Evolutionary conservation across 345 rosid species (phyloP), one percentile per base, ranked within the genome.

Genomic region (Boechera retrofracta): DNA sequence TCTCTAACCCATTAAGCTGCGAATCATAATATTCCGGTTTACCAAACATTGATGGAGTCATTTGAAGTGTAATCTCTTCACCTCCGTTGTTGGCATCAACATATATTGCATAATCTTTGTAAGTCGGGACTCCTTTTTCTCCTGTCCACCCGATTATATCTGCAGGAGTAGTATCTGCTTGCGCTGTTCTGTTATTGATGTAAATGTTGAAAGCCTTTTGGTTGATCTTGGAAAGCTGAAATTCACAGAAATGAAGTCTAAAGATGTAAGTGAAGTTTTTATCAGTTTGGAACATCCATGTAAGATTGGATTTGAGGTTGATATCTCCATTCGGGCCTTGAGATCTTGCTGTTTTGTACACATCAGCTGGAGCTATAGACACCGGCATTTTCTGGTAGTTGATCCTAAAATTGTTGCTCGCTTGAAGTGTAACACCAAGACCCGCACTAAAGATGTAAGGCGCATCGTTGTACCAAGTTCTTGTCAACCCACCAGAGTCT

Each of bases 221-320:
- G 56, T 95, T 92, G 28, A 81, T 42, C 49, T 67, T 84, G 0
- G 76, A 64, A 2, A 77, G 66, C 53, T 73, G 59, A 77, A 86
- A 79, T 38, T 95, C 98, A 5, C 89, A 89, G 79, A 92, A 95
- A 77, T 95, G 94, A 13, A 95, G 76, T 79, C 98, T 85, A 41
- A 88, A 66, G 7, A 89, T 59, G 73, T 92, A 92, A 0, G 85
- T 85, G 82, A 89, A 95, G 56, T 85, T 87, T 3, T 84, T 79
- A 75, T 95, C 94, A 32, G 83, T 90, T 42, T 82, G 83, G 69
- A 92, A 89, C 60, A 71, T 21, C 98, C 98, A 91, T 61, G 97
- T 89, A 47, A 89, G 77, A 52, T 95, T 92, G 67, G 74, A 88
- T 36, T 79, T 81, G 31, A 77, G 1, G 67, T 89, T 91, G 52